These are phyloP conservation scores for Fusarium continuum DNA, from an alignment of 2,329 filamentous ascomycete species.

Conservation along the genomic window DNA sequence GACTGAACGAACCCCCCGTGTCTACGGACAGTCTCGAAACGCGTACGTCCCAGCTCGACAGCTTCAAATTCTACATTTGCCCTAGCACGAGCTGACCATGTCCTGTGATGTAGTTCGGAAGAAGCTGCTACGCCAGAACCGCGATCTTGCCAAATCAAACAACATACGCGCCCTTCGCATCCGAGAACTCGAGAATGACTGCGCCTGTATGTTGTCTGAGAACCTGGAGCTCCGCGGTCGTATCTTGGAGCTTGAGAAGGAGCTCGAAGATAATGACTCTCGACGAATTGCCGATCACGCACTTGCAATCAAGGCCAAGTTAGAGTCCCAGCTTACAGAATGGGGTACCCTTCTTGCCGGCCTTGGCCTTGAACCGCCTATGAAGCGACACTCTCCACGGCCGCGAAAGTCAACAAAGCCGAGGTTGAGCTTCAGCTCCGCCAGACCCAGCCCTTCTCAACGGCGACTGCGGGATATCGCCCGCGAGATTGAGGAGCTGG, in stretches of 20 bases:
- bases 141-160: conserved; percentile 83
- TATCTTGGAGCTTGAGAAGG: conserved; percentile 73
- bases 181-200: conserved; percentile 78
- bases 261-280: conserved; percentile 69
- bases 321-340: conserved; percentile 78
- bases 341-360: conserved; percentile 72
- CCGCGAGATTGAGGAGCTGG: conserved; percentile 61
- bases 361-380: conserved; percentile 69
- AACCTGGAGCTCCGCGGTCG: conserved; percentile 78
- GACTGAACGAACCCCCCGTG: conserved; percentile 78
- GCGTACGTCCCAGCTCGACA: conserved; percentile 60
- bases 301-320: conserved; percentile 72
- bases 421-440: conserved; percentile 53
- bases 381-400: conserved; percentile 56
- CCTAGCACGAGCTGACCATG: conserved; percentile 26
- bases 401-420: conserved; percentile 53
- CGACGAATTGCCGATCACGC: conserved; percentile 72
- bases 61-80: not conserved
- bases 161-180: conserved; percentile 81
- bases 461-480: conserved; percentile 66
- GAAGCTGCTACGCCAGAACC: conserved; percentile 83
- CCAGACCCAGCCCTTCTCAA: conserved; percentile 60
- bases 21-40: conserved; percentile 76
- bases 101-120: conserved; percentile 69
- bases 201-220: conserved; percentile 77